A percentile compares a stretch with the other conserved stretches of the same genome.
These are phyloP conservation scores for Gillenia trifoliata DNA, from an alignment of 306 rosid species.

Conservation along the genomic window DNA sequence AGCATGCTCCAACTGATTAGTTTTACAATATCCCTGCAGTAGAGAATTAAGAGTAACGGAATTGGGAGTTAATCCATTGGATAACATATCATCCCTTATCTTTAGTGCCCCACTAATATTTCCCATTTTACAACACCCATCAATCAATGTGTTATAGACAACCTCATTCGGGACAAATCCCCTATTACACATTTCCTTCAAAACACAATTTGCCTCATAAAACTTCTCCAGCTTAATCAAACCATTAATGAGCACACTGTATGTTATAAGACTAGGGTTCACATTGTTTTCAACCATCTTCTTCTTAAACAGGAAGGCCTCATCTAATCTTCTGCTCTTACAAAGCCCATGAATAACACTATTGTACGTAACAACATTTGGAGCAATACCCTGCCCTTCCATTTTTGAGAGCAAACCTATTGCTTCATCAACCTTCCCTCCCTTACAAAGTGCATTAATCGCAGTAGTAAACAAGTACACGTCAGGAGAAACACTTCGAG, in stretches of 20 bases:
- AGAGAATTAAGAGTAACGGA: conserved; percentile 56
- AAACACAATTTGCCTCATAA: conserved; percentile 37
- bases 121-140: conserved; percentile 40
- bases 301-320: conserved; percentile 45
- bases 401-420: conserved; percentile 44
- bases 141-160: conserved; percentile 39
- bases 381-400: conserved; percentile 49
- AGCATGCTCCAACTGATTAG: conserved; percentile 45
- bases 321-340: conserved; percentile 51
- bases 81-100: conserved; percentile 55
- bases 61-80: conserved; percentile 52
- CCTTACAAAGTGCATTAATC: conserved; percentile 49
- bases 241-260: conserved; percentile 57
- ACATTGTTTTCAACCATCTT: conserved; percentile 47
- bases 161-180: conserved; percentile 55
- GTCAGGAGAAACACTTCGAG: conserved; percentile 38
- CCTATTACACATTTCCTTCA: conserved; percentile 48
- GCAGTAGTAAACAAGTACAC: conserved; percentile 53
- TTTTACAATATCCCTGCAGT: conserved; percentile 52
- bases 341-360: conserved; percentile 62
- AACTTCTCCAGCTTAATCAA: conserved; percentile 46
- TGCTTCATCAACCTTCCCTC: conserved; percentile 57
- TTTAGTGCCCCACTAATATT: conserved; percentile 50
- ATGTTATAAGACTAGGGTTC: conserved; percentile 48
- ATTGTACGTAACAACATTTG: conserved; percentile 70